Evolutionary conservation across 1,139 yeast species (phyloP), one percentile per base, ranked within the genome.

Genomic region (Candida buenavistaensis): DNA sequence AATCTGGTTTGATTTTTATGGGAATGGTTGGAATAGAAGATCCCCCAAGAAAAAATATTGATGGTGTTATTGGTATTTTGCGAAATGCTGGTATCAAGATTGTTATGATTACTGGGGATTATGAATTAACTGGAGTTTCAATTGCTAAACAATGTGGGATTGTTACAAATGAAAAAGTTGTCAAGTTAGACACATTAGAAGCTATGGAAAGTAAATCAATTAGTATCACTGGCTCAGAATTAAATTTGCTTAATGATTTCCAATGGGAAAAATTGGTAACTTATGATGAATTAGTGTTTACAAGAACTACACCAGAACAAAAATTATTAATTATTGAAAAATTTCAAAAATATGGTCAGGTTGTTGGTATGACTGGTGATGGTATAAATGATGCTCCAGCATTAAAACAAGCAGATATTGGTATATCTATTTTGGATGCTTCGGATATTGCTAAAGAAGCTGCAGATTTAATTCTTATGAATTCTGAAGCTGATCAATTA

Each of bases 371-470:
- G 73, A 68, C 75, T 24, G 79, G 79, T 19, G 78, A 72, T 49
- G 79, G 79, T 41, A 71, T 73, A 30, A 73, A 73, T 44, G 78
- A 73, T 52, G 73, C 78, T 0, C 79, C 79, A 5, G 68, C 78
- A 0, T 58, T 72, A 42, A 69, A 65, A 44, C 72, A 68, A 42
- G 75, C 79, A 2, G 76, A 73, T 50, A 64, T 74, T 36, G 80
- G 80, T 26, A 70, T 75, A 39, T 72, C 79, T 2, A 61, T 75
- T 59, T 64, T 62, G 5, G 66, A 62, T 32, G 81, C 77, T 3
- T 66, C 78, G 14, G 81, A 76, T 45, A 68, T 76, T 44, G 81
- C 81, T n/a, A 68, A 73, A 46, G 80, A 75, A 42, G 80, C 81
- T 0, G 64, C 78, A 21, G 81, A 76, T 49, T 50, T 75, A 47